Base-by-base conservation (phyloP, 768 basidiomycete genomes). In the Russula sp. region DNA sequence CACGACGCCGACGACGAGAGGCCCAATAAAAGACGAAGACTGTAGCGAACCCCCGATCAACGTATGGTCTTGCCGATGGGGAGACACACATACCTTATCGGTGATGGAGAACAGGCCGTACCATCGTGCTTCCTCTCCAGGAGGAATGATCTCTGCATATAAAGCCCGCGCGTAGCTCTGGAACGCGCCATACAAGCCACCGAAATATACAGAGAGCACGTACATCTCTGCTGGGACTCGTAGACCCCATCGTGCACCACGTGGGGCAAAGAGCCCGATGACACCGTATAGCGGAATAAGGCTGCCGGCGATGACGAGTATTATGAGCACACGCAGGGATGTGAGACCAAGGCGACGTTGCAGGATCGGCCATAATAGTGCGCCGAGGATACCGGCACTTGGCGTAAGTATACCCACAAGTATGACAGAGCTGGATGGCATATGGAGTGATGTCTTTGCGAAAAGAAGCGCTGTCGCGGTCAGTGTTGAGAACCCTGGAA, bases 21-120 rank as follows among this genome's bases (percentile, higher is more conserved):
- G 96, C 0, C 96, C 96, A 4, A 98, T 76, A 77, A 98, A 98
- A 8, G 92, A 93, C 65, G 88, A 89, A 8, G 93, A 94, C 88
- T 97, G 72, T 30, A 44, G 13, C 24, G 36, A 16, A 36, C 10
- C 11, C 72, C 69, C 44, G 64, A 67, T 42, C 26, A 56, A 51
- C 50, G 30, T 46, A 24, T 20, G 14, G 44, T 20, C 13, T 1
- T n/a, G 8, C 46, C 5, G n/a, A 36, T 48, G 20, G 50, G 14
- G 36, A 46, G 53, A 50, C 44, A 38, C 44, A 70, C 76, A 4
- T 69, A 86, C 90, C 79, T 94, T 92, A 76, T 93, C 91, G 0
- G 94, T 96, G 69, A 98, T 94, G 18, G 89, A 89, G 75, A 89
- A 97, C 38, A 98, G 75, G 2, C 85, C 89, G 67, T 88, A 87